Conservation (phyloP, 768 basidiomycete species). For the Fomitopsis pulvina region DNA sequence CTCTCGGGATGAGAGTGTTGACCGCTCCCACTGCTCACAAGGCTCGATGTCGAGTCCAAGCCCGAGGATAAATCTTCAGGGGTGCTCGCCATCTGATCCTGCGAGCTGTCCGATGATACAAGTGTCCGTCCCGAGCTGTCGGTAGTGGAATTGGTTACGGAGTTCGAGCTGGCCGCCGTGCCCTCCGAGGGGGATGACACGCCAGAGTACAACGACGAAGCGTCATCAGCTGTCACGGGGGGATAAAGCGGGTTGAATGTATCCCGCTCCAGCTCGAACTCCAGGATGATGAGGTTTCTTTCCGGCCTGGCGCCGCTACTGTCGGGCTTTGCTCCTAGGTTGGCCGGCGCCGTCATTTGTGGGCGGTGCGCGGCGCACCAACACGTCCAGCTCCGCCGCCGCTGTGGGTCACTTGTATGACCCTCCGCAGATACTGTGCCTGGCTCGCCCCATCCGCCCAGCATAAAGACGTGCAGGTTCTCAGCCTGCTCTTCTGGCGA, state of each 20-base stretch:
- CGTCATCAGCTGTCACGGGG: slow-evolving; percentile 15
- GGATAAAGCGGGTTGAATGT: slow-evolving; percentile 65
- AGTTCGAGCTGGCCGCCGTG: slow-evolving; percentile 10
- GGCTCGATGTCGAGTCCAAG: slow-evolving; percentile 5
- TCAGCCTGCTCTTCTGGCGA: slow-evolving; percentile 35
- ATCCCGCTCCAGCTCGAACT: slow-evolving; percentile 76
- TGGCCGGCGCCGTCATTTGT: slow-evolving; percentile 20
- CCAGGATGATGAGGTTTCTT: slow-evolving; percentile 52
- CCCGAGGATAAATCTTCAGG: slow-evolving; percentile 11
- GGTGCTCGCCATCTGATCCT: slow-evolving; percentile 9
- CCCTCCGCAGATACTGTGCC: slow-evolving; percentile 36
- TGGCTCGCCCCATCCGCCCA: slow-evolving; percentile 67
- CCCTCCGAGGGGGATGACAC: slow-evolving; percentile 22
- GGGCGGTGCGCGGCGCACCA: slow-evolving; percentile 66
- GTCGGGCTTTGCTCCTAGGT: slow-evolving; percentile 2
- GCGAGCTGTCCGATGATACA: slow-evolving; percentile 10
- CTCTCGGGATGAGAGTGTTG: background rate
- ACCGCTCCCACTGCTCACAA: slow-evolving; percentile 5
- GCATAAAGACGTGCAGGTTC: slow-evolving; percentile 60
- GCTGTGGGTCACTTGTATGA: slow-evolving; percentile 20
- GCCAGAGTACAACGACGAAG: slow-evolving; percentile 12
- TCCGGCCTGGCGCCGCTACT: background rate
- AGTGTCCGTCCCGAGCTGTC: slow-evolving; percentile 21
- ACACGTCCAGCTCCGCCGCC: slow-evolving; percentile 51
- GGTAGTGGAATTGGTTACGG: slow-evolving; percentile 11